Percentiles rank a stretch among this genome's conserved stretches.
phyloP scores from a whole-genome alignment of 1,139 yeast genomes.

The Geotrichum citri-aurantii region DNA sequence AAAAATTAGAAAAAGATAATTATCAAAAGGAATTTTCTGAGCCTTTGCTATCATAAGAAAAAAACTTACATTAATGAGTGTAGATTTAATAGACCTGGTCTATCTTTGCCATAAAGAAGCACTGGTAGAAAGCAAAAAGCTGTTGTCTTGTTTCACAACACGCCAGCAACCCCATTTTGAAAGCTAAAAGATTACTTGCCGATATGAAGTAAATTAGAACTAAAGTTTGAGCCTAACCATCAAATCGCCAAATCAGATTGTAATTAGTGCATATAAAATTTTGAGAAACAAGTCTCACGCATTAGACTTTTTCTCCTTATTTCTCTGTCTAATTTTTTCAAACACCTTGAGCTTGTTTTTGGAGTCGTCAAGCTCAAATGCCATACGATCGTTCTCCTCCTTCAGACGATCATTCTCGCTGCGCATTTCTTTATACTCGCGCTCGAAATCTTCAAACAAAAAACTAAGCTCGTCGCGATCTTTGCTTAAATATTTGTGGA shows the following conservation, averaged over 20 bases:
- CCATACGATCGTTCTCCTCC: background rate
- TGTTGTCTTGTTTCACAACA: background rate
- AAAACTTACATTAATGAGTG: background rate
- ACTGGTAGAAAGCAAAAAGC: background rate
- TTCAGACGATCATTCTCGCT: background rate
- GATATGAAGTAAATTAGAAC: background rate
- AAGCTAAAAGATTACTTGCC: background rate
- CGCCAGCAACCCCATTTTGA: background rate
- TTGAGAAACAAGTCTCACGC: background rate
- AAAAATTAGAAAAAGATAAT: too few species aligned
- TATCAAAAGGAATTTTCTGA: too few species aligned
- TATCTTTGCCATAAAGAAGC: background rate
- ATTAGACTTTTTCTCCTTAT: background rate
- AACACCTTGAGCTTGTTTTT: background rate
- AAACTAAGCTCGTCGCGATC: slow-evolving; percentile 5
- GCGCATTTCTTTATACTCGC: background rate
- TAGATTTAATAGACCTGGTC: background rate
- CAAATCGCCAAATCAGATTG: too few species aligned
- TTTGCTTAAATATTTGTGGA: slow-evolving; percentile 3
- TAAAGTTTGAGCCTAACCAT: background rate
- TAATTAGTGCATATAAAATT: background rate
- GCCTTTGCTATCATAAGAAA: background rate
- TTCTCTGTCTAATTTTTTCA: slow-evolving; percentile 2
- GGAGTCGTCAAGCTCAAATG: background rate
- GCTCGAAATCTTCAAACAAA: slow-evolving; percentile 1